Evolutionary conservation across 495 filamentous ascomycete species (phyloP).

Genomic region (Chaetomium cochliodes): DNA sequence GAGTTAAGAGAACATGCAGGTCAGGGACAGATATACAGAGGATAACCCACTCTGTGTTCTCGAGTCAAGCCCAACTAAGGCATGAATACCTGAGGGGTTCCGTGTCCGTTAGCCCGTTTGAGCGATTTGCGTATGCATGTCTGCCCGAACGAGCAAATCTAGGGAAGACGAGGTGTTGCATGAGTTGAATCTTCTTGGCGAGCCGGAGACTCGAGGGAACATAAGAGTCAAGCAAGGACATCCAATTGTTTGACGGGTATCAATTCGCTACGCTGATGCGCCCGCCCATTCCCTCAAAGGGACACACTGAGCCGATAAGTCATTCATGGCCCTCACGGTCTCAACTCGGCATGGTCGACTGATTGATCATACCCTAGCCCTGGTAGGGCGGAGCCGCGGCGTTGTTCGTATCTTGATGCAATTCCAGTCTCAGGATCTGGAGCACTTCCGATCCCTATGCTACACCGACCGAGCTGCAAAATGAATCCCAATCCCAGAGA

Average conservation of each 20-base stretch:
- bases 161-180: no score
- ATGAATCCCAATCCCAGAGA: conserved; percentile 35
- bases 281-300: conserved; percentile 4
- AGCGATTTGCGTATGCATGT: no score
- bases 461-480: conserved; percentile 39
- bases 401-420: conserved; percentile 36
- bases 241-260: conserved; percentile 7
- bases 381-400: conserved; percentile 20
- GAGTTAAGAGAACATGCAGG: no score
- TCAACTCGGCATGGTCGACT: conserved; percentile 7
- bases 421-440: conserved; percentile 42
- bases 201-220: background rate
- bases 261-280: conserved; percentile 13
- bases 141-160: no score
- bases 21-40: no score
- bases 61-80: no score
- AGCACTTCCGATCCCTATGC: conserved; percentile 44
- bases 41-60: no score
- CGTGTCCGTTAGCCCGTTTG: no score
- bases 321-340: conserved; percentile 11
- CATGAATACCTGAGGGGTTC: no score
- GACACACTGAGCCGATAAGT: background rate
- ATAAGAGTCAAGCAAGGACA: background rate
- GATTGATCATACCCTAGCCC: conserved; percentile 27
- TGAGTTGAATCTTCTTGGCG: no score